These are phyloP conservation scores for Boletus semigastroideus DNA, from an alignment of 1,284 basidiomycete species.

Conservation along the genomic window DNA sequence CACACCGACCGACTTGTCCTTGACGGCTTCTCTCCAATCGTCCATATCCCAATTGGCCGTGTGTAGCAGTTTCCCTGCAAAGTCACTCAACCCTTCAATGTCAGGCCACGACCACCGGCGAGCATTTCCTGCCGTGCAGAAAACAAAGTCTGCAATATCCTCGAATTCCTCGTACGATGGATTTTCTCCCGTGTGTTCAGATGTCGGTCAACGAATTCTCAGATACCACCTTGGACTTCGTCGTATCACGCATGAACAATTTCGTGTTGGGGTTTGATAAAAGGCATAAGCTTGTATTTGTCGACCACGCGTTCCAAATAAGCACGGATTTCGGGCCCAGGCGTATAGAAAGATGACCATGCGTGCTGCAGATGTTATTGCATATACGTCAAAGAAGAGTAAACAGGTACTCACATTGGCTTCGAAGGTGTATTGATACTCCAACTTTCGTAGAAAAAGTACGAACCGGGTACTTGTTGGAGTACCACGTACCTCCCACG, in stretches of 20 bases:
- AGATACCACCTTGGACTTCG: slow-evolving; percentile 52
- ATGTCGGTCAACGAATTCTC: slow-evolving; percentile 41
- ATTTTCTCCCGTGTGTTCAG: slow-evolving; percentile 14
- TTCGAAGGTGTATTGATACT: slow-evolving; percentile 63
- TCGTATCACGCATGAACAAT: slow-evolving; percentile 51
- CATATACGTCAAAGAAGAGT: not conserved
- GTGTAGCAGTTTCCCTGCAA: slow-evolving; percentile 53
- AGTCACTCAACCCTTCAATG: slow-evolving; percentile 51
- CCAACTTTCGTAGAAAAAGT: not conserved
- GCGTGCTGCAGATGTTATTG: slow-evolving; percentile 38
- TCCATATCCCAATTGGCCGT: slow-evolving; percentile 56
- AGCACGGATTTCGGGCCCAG: slow-evolving; percentile 54
- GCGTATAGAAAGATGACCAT: slow-evolving; percentile 61
- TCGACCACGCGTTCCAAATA: slow-evolving; percentile 56
- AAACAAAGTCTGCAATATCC: slow-evolving; percentile 52
- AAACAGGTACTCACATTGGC: slow-evolving; percentile 39
- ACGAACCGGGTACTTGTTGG: slow-evolving; percentile 39
- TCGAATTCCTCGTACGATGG: slow-evolving; percentile 42
- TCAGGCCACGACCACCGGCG: slow-evolving; percentile 61
- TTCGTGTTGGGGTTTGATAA: slow-evolving; percentile 54
- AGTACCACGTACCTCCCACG: slow-evolving; percentile 60
- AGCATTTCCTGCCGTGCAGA: slow-evolving; percentile 50
- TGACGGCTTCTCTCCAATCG: slow-evolving; percentile 46
- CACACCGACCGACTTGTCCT: slow-evolving; percentile 56
- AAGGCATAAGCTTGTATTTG: slow-evolving; percentile 54